Base-by-base conservation (phyloP, 257 asterid species). In the Echites panduratus region DNA sequence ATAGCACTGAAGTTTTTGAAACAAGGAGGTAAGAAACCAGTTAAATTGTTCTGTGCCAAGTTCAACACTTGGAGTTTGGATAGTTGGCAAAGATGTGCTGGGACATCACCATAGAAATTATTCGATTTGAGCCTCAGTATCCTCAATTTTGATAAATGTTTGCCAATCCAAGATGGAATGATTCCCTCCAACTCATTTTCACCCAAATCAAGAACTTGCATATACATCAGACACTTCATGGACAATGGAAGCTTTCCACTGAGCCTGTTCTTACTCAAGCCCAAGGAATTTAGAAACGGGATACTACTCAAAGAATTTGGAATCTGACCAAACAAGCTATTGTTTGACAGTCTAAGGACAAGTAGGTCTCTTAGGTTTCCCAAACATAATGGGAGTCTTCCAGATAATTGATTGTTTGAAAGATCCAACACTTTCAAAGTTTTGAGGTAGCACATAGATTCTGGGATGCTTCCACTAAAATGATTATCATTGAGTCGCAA, bases 81-180 rank as follows among this genome's bases (percentile, higher is more conserved):
- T 9, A 78, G 80, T 3, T 19, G 71, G 72, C 87, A 81, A 12
- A 81, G 57, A 3, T 78, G 68, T 11, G 27, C 17, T 0, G 85
- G 73, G 14, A 84, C 71, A 17, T 47, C 13, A 0, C 85, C 83
- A 14, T 16, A n/a, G 20, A 84, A 63, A 17, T 70, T 22, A 50
- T 83, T 83, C 4, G 75, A 72, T 1, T 77, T 77, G 5, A 78
- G 74, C 63, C 73, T 81, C 16, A 84, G 63, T 38, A 73, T 26
- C n/a, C 66, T 56, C 54, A 84, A 9, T 7, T 70, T 43, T 29
- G 71, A 44, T 8, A 84, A 71, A 0, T n/a, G 72, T 16, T 69
- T 32, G 47, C 77, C 71, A 10, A 84, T 64, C 85, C 86, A 81
- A 13, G 58, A 16, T 9, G 86, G 83, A n/a, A 78, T 19, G 16